These are phyloP conservation scores for Agaricus subrufescens DNA, from an alignment of 768 basidiomycete species.

Conservation along the genomic window DNA sequence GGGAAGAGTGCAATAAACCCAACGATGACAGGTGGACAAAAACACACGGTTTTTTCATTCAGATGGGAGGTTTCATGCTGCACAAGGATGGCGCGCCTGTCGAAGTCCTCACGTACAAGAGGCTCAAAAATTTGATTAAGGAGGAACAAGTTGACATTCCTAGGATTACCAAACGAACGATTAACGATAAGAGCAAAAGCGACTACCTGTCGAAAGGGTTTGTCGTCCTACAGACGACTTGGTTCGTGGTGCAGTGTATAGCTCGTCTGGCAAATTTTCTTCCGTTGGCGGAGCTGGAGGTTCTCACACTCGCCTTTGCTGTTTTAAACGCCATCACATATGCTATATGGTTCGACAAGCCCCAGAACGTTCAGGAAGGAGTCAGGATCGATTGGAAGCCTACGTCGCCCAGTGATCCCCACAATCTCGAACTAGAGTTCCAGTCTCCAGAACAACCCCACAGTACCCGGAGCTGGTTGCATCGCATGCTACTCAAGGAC, in stretches of 20 bases:
- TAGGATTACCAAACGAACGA: constrained; percentile 11
- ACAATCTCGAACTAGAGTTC: too few relatives aligned
- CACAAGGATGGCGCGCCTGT: neutral
- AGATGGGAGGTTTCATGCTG: constrained; percentile 13
- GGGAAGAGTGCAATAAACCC: neutral
- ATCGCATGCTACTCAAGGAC: neutral
- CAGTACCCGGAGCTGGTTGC: neutral
- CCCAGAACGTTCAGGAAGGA: neutral
- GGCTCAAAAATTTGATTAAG: neutral
- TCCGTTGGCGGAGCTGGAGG: constrained; percentile 2
- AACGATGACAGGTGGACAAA: constrained; percentile 8
- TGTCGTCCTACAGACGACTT: constrained; percentile 17
- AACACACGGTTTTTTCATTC: constrained; percentile 13
- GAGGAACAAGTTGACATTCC: constrained; percentile 7
- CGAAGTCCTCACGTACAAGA: constrained; percentile 3
- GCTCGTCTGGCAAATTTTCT: neutral
- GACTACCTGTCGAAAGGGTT: constrained; percentile 19
- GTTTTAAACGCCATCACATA: neutral
- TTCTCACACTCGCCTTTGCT: neutral
- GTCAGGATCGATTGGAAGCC: neutral
- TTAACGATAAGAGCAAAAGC: constrained; percentile 22
- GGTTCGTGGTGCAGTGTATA: constrained; percentile 15
- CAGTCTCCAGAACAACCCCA: neutral
- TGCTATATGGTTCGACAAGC: neutral
- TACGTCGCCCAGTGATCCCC: neutral